Conservation (phyloP, 2,329 filamentous ascomycete species). For the Sclerotinia borealis region DNA sequence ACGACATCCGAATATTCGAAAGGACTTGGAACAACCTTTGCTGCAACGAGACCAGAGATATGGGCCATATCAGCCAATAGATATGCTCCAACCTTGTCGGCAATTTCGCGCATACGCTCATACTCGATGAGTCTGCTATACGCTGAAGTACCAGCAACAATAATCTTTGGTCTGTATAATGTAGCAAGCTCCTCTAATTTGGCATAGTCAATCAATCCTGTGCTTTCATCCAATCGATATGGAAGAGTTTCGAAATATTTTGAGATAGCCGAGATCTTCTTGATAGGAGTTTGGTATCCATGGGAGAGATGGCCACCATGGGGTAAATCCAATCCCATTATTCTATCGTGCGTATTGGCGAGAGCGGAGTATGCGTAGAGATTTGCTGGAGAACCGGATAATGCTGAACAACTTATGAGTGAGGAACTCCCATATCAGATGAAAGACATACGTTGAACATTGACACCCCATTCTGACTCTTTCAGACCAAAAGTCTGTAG, state of each 20-base stretch:
- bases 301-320: conserved; percentile 95
- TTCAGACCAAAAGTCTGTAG: conserved; percentile 81
- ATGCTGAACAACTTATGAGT: conserved; percentile 26
- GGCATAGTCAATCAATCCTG: conserved; percentile 92
- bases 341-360: conserved; percentile 83
- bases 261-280: conserved; percentile 95
- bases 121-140: conserved; percentile 98
- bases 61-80: conserved; percentile 95
- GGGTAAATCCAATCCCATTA: conserved; percentile 95
- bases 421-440: not conserved
- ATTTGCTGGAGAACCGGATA: conserved; percentile 59
- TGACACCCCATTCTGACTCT: conserved; percentile 88
- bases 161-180: conserved; percentile 90
- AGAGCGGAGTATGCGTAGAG: conserved; percentile 87
- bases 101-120: conserved; percentile 81
- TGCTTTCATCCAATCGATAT: conserved; percentile 84
- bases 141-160: conserved; percentile 89
- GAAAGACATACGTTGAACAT: conserved; percentile 68
- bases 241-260: conserved; percentile 99
- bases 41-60: conserved; percentile 89
- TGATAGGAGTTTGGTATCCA: conserved; percentile 91
- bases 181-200: conserved; percentile 80
- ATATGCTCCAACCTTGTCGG: conserved; percentile 87
- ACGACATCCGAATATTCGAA: conserved; percentile 90
- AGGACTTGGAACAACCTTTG: conserved; percentile 82